These are phyloP conservation scores for Scheffersomyces illinoinensis DNA, from an alignment of 1,139 yeast genomes.

Conservation along the genomic window DNA sequence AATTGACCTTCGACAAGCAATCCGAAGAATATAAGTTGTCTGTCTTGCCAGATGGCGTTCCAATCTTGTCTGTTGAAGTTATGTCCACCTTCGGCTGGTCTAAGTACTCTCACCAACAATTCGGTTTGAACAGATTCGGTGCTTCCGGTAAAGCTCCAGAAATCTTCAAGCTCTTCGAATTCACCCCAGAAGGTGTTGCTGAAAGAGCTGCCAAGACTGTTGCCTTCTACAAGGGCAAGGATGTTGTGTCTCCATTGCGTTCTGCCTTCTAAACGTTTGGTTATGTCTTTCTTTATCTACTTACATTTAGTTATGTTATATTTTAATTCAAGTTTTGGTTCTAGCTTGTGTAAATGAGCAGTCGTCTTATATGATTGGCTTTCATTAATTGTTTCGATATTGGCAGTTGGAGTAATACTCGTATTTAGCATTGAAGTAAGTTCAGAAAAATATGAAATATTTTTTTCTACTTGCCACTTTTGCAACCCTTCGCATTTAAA, in stretches of 20 bases:
- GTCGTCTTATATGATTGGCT: too few species aligned
- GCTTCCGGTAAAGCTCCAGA: slow-evolving; percentile 91
- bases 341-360: not conserved
- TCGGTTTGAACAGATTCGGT: slow-evolving; percentile 96
- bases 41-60: slow-evolving; percentile 93
- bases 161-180: slow-evolving; percentile 81
- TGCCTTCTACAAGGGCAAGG: slow-evolving; percentile 79
- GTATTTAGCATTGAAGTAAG: not conserved
- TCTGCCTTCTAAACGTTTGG: slow-evolving; percentile 58
- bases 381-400: not conserved
- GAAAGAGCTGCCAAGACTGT: slow-evolving; percentile 80
- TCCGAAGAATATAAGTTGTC: slow-evolving; percentile 73
- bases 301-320: not conserved
- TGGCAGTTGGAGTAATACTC: not conserved
- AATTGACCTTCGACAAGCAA: slow-evolving; percentile 87
- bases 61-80: slow-evolving; percentile 93
- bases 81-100: slow-evolving; percentile 92
- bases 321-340: not conserved
- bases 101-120: slow-evolving; percentile 94
- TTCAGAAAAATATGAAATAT: too few species aligned
- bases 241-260: slow-evolving; percentile 73
- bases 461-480: too few species aligned
- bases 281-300: not conserved
- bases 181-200: slow-evolving; percentile 93
- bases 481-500: not conserved